phyloP scores from a whole-genome alignment of 1,284 basidiomycete species.

The Rhodotorula sp. region DNA sequence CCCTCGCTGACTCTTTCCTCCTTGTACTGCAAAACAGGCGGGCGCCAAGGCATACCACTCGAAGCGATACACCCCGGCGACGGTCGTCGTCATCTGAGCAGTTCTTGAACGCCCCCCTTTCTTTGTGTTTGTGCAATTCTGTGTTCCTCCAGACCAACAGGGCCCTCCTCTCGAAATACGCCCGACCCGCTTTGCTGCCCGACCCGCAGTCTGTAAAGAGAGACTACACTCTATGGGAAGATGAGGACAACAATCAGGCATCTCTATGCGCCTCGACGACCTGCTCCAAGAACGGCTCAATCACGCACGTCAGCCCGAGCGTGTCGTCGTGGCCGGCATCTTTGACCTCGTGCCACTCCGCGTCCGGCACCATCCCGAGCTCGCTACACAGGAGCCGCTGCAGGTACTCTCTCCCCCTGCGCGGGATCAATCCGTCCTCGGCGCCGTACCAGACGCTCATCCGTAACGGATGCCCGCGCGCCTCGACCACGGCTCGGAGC shows the following conservation, averaged over 20 bases:
- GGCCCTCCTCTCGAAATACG: neutral
- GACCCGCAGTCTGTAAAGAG: neutral
- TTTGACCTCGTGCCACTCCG: conserved; percentile 4
- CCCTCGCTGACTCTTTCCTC: neutral
- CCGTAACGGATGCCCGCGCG: neutral
- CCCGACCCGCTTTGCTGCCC: neutral
- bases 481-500: neutral
- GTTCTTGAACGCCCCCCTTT: no score
- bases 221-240: neutral
- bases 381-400: conserved; percentile 13
- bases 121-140: neutral
- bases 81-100: conserved; percentile 53
- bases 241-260: neutral
- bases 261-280: neutral
- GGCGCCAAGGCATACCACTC: conserved; percentile 85
- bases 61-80: conserved; percentile 67
- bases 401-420: conserved; percentile 21
- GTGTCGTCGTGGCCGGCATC: conserved; percentile 31
- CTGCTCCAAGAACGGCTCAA: conserved; percentile 10
- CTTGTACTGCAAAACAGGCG: conserved; percentile 52
- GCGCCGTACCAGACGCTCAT: conserved; percentile 16
- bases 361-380: conserved; percentile 15
- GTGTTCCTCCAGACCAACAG: neutral
- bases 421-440: conserved; percentile 24
- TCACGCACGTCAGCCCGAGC: conserved; percentile 15